These are phyloP conservation scores for Arachis hypogaea DNA, from an alignment of 306 rosid genomes.

Conservation along the genomic window DNA sequence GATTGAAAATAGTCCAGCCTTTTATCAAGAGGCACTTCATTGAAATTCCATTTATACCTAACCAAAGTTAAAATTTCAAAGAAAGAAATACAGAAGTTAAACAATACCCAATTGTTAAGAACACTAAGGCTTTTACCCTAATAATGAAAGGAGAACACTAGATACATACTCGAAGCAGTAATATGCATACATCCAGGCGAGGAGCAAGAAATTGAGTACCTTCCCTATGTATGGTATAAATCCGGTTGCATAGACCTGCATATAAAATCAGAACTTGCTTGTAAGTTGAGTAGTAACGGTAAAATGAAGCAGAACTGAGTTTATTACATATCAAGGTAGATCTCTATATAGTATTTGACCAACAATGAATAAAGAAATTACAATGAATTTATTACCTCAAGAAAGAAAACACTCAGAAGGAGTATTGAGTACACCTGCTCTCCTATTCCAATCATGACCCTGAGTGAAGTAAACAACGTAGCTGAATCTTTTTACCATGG, in stretches of 20 bases:
- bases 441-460: constrained; percentile 83
- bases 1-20: constrained; percentile 87
- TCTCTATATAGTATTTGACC: constrained; percentile 4
- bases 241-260: constrained; percentile 84
- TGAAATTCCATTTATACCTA: constrained; percentile 94
- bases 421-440: constrained; percentile 80
- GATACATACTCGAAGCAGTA: constrained; percentile 92
- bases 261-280: constrained; percentile 39
- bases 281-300: constrained; percentile 27
- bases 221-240: constrained; percentile 80
- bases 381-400: constrained; percentile 64
- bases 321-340: constrained; percentile 33
- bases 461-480: constrained; percentile 44
- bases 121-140: constrained; percentile 1
- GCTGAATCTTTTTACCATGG: constrained; percentile 31
- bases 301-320: constrained; percentile 10
- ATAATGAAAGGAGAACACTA: constrained; percentile 12
- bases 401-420: constrained; percentile 76
- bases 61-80: constrained; percentile 20
- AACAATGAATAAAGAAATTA: constrained; percentile 9
- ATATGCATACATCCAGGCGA: constrained; percentile 98
- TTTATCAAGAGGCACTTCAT: constrained; percentile 75
- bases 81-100: constrained; percentile 22
- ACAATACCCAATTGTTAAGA: constrained; percentile 25
- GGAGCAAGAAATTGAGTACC: constrained; percentile 75